Percentiles rank a stretch among this genome's conserved stretches.
phyloP scores from a whole-genome alignment of 306 rosid genomes.

The Sindora glabra region DNA sequence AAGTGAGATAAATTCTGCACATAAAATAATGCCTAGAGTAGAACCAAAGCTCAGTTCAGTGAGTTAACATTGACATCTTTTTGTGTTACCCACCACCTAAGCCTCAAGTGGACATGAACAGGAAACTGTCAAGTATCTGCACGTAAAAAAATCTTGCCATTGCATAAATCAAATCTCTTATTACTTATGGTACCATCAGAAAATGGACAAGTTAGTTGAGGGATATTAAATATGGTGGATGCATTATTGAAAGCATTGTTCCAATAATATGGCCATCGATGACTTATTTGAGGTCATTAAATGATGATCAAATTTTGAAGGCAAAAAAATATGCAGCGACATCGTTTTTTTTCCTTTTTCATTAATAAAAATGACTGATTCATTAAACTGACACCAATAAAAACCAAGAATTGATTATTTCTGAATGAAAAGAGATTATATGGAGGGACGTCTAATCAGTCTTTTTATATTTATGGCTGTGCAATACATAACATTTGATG shows the following conservation, averaged over 20 bases:
- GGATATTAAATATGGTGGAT: neutral
- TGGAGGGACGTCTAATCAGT: too few relatives aligned
- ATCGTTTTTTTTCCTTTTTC: too few relatives aligned
- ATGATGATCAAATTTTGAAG: too few relatives aligned
- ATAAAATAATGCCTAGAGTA: neutral
- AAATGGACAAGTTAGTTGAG: neutral
- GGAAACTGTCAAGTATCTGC: neutral
- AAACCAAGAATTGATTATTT: too few relatives aligned
- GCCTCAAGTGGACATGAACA: constrained; percentile 4
- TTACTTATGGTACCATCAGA: neutral
- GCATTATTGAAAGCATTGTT: too few relatives aligned
- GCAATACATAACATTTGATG: neutral
- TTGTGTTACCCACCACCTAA: neutral
- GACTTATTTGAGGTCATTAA: too few relatives aligned
- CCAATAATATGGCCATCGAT: too few relatives aligned
- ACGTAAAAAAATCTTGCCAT: neutral
- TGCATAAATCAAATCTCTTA: neutral
- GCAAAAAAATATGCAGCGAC: too few relatives aligned
- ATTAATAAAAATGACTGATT: too few relatives aligned
- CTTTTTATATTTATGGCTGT: neutral
- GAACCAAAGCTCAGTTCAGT: too few relatives aligned
- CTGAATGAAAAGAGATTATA: too few relatives aligned
- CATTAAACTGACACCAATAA: too few relatives aligned
- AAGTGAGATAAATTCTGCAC: neutral
- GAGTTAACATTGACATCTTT: neutral